phyloP scores from a whole-genome alignment of 2,329 filamentous ascomycete species.

The Sarocladium brachiariae region DNA sequence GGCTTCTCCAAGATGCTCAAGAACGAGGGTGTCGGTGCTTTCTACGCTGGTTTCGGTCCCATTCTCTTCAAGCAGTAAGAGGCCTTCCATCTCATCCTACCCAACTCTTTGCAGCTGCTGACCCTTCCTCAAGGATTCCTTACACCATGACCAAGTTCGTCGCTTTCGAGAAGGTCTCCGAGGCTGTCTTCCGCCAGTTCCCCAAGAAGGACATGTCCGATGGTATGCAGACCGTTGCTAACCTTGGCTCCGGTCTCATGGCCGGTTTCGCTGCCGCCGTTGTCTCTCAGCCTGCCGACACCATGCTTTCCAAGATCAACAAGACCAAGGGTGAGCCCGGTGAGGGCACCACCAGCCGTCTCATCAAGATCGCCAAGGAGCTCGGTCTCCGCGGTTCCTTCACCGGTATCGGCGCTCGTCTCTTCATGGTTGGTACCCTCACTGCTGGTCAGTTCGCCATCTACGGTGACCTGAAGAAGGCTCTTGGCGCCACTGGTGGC shows the following conservation, averaged over 20 bases:
- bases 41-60: constrained; percentile 88
- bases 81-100: background rate
- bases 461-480: constrained; percentile 69
- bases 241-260: constrained; percentile 55
- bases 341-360: constrained; percentile 72
- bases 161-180: constrained; percentile 83
- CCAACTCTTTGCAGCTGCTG: constrained; percentile 11
- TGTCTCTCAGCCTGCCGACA: constrained; percentile 85
- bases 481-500: constrained; percentile 65
- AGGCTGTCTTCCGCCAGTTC: constrained; percentile 59
- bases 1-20: constrained; percentile 79
- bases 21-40: constrained; percentile 75
- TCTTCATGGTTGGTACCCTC: constrained; percentile 59
- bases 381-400: constrained; percentile 74
- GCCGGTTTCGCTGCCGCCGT: constrained; percentile 76
- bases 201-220: constrained; percentile 66
- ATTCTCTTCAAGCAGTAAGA: constrained; percentile 58
- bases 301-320: constrained; percentile 95
- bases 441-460: constrained; percentile 83
- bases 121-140: constrained; percentile 54
- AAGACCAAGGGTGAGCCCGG: constrained; percentile 84
- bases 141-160: constrained; percentile 97
- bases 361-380: constrained; percentile 85
- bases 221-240: constrained; percentile 68
- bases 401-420: constrained; percentile 70